Base-by-base conservation (phyloP, 2,329 filamentous ascomycete species). In the Aspergillus caelatus region DNA sequence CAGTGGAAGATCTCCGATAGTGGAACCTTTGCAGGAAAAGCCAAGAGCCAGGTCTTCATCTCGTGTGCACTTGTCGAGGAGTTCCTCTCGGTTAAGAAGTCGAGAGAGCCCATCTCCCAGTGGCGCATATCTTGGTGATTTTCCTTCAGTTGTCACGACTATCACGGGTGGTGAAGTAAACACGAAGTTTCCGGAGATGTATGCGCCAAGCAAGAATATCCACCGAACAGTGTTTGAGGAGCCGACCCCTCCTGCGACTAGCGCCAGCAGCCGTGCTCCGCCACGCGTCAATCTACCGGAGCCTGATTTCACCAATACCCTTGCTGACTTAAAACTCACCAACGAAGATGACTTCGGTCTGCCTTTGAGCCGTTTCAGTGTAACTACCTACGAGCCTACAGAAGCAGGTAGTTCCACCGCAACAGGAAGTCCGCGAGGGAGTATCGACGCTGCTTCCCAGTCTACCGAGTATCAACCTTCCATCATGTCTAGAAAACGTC, bases 1-100 rank as follows among this genome's bases (percentile, higher is more conserved):
- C 43, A 92, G 88, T 73, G 91, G 91, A 32, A 86, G 91, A 67
- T 84, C 84, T 48, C 81, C 85, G 41, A 82, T 92, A 61, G 84
- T 91, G 39, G 83, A 84, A 52, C 88, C 90, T 4, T 84, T 92
- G 43, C 84, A 82, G 71, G 89, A 92, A 72, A 86, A 86, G 41
- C 80, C 79, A 48, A 79, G 81, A 63, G 84, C 84, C 16, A 78
- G 84, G 62, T 86, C 88, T n/a, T 77, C 90, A 48, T 84, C 79
- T 64, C 80, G 90, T 61, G 83, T 65, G 32, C 60, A 60, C 14
- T 53, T 67, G 36, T 64, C 68, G 46, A 62, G 64, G 61, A 74
- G 66, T 60, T 67, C 64, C 60, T 66, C 66, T 56, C 61, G 68
- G 19, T 45, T 65, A 45, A 61, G 62, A 41, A 63, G 64, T 43